phyloP scores from a whole-genome alignment of 148 eudicot genomes.

The Camellia granthamiana region DNA sequence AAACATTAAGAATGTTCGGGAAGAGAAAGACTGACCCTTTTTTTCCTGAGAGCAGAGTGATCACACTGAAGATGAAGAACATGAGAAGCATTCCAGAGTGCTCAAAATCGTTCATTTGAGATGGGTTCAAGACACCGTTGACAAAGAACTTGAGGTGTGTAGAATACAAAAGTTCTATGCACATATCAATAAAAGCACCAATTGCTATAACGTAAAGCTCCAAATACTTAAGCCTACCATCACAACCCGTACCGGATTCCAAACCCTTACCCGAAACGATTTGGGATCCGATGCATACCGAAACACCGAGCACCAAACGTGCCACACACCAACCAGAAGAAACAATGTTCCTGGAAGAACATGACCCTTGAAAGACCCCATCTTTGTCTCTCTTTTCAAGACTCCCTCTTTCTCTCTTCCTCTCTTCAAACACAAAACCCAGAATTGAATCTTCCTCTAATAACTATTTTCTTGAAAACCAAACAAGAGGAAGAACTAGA shows the following conservation, averaged over 20 bases:
- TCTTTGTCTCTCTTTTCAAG: slow-evolving; percentile 15
- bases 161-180: slow-evolving; percentile 73
- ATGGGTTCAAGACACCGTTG: slow-evolving; percentile 64
- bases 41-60: slow-evolving; percentile 51
- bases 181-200: slow-evolving; percentile 77
- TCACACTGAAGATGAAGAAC: slow-evolving; percentile 74
- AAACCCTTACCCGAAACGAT: slow-evolving; percentile 50
- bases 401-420: background rate
- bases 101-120: slow-evolving; percentile 76
- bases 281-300: slow-evolving; percentile 52
- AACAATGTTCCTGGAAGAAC: slow-evolving; percentile 80
- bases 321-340: slow-evolving; percentile 72
- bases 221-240: slow-evolving; percentile 67
- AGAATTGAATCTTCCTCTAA: too few relatives aligned
- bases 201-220: slow-evolving; percentile 64
- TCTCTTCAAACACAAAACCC: background rate
- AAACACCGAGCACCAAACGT: slow-evolving; percentile 64
- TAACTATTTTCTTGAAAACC: background rate
- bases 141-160: slow-evolving; percentile 71
- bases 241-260: slow-evolving; percentile 78
- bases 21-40: slow-evolving; percentile 53
- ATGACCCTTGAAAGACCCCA: slow-evolving; percentile 89
- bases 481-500: too few relatives aligned
- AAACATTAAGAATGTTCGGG: background rate
- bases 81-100: slow-evolving; percentile 88